A percentile compares a stretch with the other conserved stretches of the same genome.
phyloP scores from a whole-genome alignment of 805 yeast genomes.

The Kluyveromyces wickerhamii region DNA sequence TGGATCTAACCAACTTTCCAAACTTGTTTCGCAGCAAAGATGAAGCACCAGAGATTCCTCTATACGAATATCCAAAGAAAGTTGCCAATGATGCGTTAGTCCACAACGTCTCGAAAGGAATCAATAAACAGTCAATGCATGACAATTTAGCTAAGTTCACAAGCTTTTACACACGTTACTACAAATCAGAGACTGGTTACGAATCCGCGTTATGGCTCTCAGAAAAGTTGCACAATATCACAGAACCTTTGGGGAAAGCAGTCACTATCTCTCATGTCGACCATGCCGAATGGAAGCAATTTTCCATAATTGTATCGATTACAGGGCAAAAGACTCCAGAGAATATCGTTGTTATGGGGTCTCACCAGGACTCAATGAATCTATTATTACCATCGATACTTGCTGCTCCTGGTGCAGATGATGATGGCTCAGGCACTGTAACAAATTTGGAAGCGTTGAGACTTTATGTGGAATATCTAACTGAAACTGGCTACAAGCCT shows the following conservation, averaged over 20 bases:
- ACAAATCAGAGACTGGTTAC: slow-evolving; percentile 61
- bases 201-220: slow-evolving; percentile 67
- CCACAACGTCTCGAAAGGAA: slow-evolving; percentile 32
- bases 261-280: slow-evolving; percentile 42
- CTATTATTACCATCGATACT: slow-evolving; percentile 58
- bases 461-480: slow-evolving; percentile 36
- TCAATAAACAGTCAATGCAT: slow-evolving; percentile 42
- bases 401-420: slow-evolving; percentile 92
- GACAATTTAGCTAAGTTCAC: slow-evolving; percentile 53
- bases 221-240: slow-evolving; percentile 34
- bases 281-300: slow-evolving; percentile 72
- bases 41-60: slow-evolving; percentile 21
- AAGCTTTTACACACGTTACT: slow-evolving; percentile 68
- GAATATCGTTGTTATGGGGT: slow-evolving; percentile 63
- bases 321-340: slow-evolving; percentile 39
- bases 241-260: slow-evolving; percentile 26
- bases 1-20: slow-evolving; percentile 50
- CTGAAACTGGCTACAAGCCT: slow-evolving; percentile 37
- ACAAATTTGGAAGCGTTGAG: slow-evolving; percentile 72
- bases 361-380: slow-evolving; percentile 84
- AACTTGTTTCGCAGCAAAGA: slow-evolving; percentile 13
- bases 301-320: slow-evolving; percentile 60
- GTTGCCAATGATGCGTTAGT: slow-evolving; percentile 35
- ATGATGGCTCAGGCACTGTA: slow-evolving; percentile 83
- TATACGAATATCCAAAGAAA: slow-evolving; percentile 44